Conservation (phyloP, 192 early-diverging fungal genomes). For the Pilobolus umbonatus region DNA sequence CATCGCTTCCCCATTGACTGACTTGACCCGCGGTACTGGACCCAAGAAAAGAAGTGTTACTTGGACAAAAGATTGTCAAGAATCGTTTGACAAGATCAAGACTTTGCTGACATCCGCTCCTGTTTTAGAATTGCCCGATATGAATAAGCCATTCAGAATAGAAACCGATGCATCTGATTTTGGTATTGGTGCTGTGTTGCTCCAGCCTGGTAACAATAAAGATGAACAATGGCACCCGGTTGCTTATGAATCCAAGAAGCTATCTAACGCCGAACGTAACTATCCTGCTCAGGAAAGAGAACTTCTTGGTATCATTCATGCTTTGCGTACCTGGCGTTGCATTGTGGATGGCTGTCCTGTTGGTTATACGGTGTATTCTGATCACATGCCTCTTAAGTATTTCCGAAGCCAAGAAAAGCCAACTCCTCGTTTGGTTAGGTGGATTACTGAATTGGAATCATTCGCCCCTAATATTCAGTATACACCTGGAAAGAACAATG, state of each 20-base stretch:
- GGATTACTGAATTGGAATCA: slow-evolving; percentile 4
- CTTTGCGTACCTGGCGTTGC: slow-evolving; percentile 13
- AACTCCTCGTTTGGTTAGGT: neutral
- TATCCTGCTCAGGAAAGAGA: slow-evolving; percentile 22
- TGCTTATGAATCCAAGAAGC: slow-evolving; percentile 31
- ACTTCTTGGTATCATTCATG: slow-evolving; percentile 5
- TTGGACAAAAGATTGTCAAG: slow-evolving; percentile 2
- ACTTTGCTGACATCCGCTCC: neutral
- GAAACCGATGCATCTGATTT: slow-evolving; percentile 12
- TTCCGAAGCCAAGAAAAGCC: neutral
- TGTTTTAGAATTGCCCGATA: neutral
- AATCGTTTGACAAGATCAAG: neutral
- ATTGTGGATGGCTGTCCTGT: slow-evolving; percentile 9
- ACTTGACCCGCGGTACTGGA: neutral
- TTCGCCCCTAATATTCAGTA: slow-evolving; percentile 8
- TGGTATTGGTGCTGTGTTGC: neutral
- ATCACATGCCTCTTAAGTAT: slow-evolving; percentile 10
- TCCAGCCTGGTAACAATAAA: neutral
- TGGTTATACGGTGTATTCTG: neutral
- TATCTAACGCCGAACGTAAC: slow-evolving; percentile 22
- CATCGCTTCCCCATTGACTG: slow-evolving; percentile 18
- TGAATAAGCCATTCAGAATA: neutral
- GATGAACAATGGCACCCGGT: slow-evolving; percentile 20
- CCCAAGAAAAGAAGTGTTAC: neutral
- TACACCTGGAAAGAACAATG: neutral